These are phyloP conservation scores for Talaromyces marneffei DNA, from an alignment of 2,329 filamentous ascomycete species.

Conservation along the genomic window DNA sequence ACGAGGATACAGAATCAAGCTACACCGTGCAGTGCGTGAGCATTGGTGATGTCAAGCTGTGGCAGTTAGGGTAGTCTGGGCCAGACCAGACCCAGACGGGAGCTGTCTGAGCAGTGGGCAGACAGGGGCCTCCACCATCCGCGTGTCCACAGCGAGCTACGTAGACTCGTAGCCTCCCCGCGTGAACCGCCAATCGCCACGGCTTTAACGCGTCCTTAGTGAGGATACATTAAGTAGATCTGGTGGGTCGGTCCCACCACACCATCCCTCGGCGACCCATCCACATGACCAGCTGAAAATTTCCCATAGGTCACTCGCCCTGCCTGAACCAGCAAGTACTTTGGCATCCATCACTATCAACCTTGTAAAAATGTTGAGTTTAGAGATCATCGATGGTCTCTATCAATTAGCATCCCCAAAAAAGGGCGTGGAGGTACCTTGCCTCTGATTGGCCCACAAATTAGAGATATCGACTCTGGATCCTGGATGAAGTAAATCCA, in stretches of 20 bases:
- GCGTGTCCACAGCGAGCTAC: not conserved
- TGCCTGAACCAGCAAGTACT: not conserved
- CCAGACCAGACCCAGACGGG: constrained; percentile 7
- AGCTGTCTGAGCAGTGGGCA: too few relatives aligned
- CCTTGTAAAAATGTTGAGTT: not conserved
- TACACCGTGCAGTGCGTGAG: constrained; percentile 12
- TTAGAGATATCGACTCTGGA: not conserved
- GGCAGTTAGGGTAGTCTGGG: constrained; percentile 9
- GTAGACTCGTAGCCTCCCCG: not conserved
- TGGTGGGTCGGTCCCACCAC: not conserved
- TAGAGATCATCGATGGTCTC: too few relatives aligned
- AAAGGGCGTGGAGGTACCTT: not conserved
- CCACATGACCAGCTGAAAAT: constrained; percentile 16
- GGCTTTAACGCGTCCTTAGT: too few relatives aligned
- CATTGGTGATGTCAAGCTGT: constrained; percentile 12
- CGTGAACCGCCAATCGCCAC: constrained; percentile 3
- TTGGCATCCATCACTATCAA: not conserved
- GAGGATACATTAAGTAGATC: not conserved
- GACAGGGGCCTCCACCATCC: not conserved
- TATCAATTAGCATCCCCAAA: not conserved
- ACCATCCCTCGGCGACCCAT: not conserved
- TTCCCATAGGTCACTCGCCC: constrained; percentile 12
- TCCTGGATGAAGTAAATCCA: not conserved
- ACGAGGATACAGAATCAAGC: not conserved
- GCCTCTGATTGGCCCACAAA: not conserved